Evolutionary conservation across 768 basidiomycete genomes (phyloP), one percentile per base, ranked within the genome.

Genomic region (Tephrocybe sp.): DNA sequence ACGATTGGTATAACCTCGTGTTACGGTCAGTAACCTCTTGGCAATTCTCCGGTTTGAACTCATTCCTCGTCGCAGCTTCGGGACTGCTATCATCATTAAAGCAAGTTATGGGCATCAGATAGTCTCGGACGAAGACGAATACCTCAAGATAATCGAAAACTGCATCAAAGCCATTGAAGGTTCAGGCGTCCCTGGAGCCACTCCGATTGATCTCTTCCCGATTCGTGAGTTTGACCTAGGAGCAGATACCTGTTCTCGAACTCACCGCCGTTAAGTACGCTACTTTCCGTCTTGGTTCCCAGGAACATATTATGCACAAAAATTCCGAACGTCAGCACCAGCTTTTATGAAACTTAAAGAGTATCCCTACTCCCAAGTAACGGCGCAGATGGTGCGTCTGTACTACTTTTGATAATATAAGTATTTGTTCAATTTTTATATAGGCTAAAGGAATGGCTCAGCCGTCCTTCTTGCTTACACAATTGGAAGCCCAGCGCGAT

Each of bases 271-370:
- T 55, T 4, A 8, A 59, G 59, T 60, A 3, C 46, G 49, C n/a
- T 48, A 54, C 28, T 45, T 58, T 26, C 60, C 60, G 3, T 61
- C 57, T 6, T 61, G 60, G 60, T 58, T 61, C 25, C 60, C 60
- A 3, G 60, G 60, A 16, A 50, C 60, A 5, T 47, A 52, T 34
- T 61, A 46, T 28, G 55, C 60, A 5, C 18, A 34, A 2, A 22
- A 46, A n/a, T 57, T 57, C 5, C 40, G 52, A 13, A 30, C 47
- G 9, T 47, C 42, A 16, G 19, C 13, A 2, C 19, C 40, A 6
- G 25, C 37, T 4, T 35, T 54, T 21, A 35, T 32, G 6, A 43
- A 13, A 5, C 38, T 59, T 9, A 44, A 54, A 32, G 58, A 58
- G 8, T 57, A 52, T 42, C 59, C 61, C 3, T 52, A 55, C 26